These are phyloP conservation scores for Rhodosporidiobolus sp. DNA, from an alignment of 768 basidiomycete species.

Conservation along the genomic window DNA sequence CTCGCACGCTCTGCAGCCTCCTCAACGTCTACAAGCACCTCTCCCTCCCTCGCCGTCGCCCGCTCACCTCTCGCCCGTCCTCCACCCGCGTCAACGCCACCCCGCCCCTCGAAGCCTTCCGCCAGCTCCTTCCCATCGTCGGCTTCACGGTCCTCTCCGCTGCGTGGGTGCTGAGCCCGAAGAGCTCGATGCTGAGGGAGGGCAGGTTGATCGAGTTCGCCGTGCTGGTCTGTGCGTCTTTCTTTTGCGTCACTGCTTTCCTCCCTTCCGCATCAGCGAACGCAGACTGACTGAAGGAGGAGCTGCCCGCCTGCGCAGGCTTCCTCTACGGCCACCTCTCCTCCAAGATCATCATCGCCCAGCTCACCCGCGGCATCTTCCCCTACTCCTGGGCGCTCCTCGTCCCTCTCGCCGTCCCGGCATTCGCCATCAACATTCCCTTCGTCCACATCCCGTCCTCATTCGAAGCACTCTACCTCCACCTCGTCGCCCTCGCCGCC, in stretches of 20 bases:
- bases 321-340: constrained; percentile 35
- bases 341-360: constrained; percentile 37
- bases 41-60: constrained; percentile 1
- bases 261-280: not conserved
- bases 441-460: constrained; percentile 18
- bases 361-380: constrained; percentile 27
- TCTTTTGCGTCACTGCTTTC: too few species aligned
- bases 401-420: constrained; percentile 20
- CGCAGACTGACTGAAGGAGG: not conserved
- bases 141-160: constrained; percentile 5
- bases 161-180: constrained; percentile 25
- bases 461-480: constrained; percentile 27
- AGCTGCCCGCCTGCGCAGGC: not conserved
- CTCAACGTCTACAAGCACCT: constrained; percentile 25
- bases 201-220: constrained; percentile 29
- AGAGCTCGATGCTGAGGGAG: constrained; percentile 19
- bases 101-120: constrained; percentile 16
- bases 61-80: constrained; percentile 14
- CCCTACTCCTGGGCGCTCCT: constrained; percentile 25
- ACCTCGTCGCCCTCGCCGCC: constrained; percentile 13
- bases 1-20: not conserved
- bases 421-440: constrained; percentile 21
- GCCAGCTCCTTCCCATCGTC: constrained; percentile 28
- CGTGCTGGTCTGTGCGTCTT: constrained; percentile 19
- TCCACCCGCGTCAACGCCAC: constrained; percentile 1